Conservation (phyloP, 371 early-diverging fungal genomes). For the Mortierella sp. region DNA sequence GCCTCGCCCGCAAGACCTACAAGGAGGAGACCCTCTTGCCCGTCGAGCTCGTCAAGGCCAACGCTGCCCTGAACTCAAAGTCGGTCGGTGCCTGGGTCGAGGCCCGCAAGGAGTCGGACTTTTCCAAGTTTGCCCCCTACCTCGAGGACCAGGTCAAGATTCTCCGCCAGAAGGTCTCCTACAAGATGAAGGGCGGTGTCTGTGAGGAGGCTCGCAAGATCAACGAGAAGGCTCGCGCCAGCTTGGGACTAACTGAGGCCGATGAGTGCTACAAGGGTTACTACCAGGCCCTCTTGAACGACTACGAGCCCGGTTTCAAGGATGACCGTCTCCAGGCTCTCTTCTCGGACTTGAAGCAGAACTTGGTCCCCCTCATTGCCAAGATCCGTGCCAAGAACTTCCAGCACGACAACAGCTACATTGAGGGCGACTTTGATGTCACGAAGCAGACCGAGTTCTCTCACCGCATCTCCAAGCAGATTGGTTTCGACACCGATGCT, state of each 20-base stretch:
- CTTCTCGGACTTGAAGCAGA: conserved; percentile 51
- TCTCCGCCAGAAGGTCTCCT: conserved; percentile 36
- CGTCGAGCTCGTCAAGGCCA: conserved; percentile 38
- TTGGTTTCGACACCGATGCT: conserved; percentile 59
- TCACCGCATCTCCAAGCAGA: conserved; percentile 55
- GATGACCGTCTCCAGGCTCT: conserved; percentile 51
- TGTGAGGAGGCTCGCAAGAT: conserved; percentile 47
- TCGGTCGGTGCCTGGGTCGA: conserved; percentile 44
- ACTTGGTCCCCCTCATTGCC: conserved; percentile 56
- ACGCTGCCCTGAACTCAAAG: conserved; percentile 43
- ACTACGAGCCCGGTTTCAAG: conserved; percentile 57
- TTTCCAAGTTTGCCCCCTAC: conserved; percentile 50
- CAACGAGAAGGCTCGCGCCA: conserved; percentile 45
- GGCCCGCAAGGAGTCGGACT: conserved; percentile 57
- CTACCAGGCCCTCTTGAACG: conserved; percentile 52
- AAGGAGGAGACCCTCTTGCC: conserved; percentile 41
- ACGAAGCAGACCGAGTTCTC: conserved; percentile 51
- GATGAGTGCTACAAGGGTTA: conserved; percentile 55
- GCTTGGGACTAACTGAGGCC: conserved; percentile 23
- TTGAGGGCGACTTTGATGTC: conserved; percentile 51
- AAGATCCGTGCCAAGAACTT: conserved; percentile 56
- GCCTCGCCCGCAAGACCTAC: conserved; percentile 38
- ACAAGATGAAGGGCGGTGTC: conserved; percentile 41
- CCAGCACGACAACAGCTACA: conserved; percentile 45
- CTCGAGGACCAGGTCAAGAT: conserved; percentile 50